These are phyloP conservation scores for Syzygium aqueum DNA, from an alignment of 345 rosid species.

Conservation along the genomic window DNA sequence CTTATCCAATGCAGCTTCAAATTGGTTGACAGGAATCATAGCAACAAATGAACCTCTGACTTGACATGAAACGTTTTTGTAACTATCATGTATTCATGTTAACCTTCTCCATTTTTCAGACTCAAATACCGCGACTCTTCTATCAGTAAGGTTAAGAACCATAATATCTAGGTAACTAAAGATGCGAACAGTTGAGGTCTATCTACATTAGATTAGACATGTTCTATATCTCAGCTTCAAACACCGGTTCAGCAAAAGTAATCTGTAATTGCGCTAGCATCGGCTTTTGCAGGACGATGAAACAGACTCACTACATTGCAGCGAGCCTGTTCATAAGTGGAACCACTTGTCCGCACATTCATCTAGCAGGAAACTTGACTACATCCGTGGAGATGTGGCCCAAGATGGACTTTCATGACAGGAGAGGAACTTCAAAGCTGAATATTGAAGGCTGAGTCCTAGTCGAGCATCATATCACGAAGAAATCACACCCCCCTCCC, in stretches of 20 bases:
- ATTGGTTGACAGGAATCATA: not conserved
- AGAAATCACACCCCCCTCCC: not conserved
- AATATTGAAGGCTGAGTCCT: not conserved
- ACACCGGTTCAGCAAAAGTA: not conserved
- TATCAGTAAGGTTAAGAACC: not conserved
- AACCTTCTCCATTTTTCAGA: not conserved
- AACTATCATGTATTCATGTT: not conserved
- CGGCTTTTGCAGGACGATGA: not conserved
- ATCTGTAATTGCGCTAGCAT: not conserved
- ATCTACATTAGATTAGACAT: not conserved
- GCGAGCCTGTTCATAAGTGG: not conserved
- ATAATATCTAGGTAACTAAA: not conserved
- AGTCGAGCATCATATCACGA: not conserved
- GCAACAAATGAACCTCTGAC: not conserved
- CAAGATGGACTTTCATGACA: not conserved
- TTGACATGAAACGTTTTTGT: not conserved
- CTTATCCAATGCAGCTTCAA: not conserved
- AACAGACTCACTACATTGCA: not conserved
- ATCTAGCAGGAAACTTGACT: not conserved
- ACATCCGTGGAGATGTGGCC: not conserved
- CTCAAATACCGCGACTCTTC: not conserved
- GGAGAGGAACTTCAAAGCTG: not conserved
- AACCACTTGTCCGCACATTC: not conserved
- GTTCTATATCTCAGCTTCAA: not conserved
- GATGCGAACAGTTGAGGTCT: not conserved